These are phyloP conservation scores for Annulohypoxylon maeteangense DNA, from an alignment of 495 filamentous ascomycete species.

Conservation along the genomic window DNA sequence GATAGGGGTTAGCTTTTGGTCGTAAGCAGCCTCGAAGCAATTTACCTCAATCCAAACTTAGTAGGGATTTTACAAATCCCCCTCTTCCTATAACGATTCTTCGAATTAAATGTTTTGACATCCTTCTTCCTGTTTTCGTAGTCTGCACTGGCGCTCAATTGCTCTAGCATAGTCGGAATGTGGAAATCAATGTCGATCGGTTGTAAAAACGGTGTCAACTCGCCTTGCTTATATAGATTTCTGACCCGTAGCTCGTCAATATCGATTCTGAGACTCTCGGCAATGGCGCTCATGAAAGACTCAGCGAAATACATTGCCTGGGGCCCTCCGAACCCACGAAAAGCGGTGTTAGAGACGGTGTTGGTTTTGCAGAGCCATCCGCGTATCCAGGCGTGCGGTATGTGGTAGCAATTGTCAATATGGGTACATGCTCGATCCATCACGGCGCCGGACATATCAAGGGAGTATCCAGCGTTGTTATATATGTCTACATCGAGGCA, in stretches of 20 bases:
- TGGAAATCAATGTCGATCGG: constrained; percentile 79
- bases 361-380: constrained; percentile 81
- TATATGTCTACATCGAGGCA: constrained; percentile 86
- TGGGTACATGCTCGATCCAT: constrained; percentile 79
- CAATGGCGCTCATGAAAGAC: constrained; percentile 77
- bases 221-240: constrained; percentile 80
- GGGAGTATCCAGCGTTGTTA: constrained; percentile 81
- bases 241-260: constrained; percentile 75
- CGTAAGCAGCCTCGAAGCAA: background rate
- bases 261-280: constrained; percentile 77
- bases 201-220: constrained; percentile 84
- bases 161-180: constrained; percentile 83
- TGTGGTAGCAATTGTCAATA: constrained; percentile 79
- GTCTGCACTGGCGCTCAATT: constrained; percentile 73
- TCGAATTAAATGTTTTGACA: constrained; percentile 75
- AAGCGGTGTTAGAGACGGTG: constrained; percentile 90
- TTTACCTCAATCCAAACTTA: constrained; percentile 63
- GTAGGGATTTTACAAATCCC: constrained; percentile 84
- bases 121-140: constrained; percentile 72
- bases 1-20: constrained; percentile 48
- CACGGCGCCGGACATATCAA: constrained; percentile 84
- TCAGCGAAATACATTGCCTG: constrained; percentile 88
- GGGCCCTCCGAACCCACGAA: constrained; percentile 88
- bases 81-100: constrained; percentile 86
- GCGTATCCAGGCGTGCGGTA: constrained; percentile 83